Evolutionary conservation across 176 grass and related monocot genomes (phyloP), one percentile per base, ranked within the genome.

Genomic region (Dendrocalamus sinicus): DNA sequence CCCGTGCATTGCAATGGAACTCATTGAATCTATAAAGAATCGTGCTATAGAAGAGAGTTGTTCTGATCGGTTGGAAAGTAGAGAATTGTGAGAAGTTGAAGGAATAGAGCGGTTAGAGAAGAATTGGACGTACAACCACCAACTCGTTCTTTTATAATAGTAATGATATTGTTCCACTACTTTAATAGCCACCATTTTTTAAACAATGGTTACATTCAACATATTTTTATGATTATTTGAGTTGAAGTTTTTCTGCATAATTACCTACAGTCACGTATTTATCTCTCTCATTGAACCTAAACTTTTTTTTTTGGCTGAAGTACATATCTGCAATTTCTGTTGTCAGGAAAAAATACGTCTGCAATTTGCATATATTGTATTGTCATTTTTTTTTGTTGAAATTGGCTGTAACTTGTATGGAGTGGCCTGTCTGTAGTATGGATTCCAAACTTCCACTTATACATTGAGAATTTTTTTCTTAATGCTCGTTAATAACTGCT

Each of bases 301-400:
- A 65, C 10, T 32, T 48, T 11, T 11, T 11, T 11, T 23, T 44
- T 24, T 47, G 15, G 24, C 54, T 60, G 40, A 43, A 71, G 37
- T 72, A 20, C 9, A 57, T 86, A 72, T 32, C 67, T 51, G 55
- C 14, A 86, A n/a, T 79, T 78, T 62, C n/a, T 78, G 41, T 63
- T 78, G 4, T 54, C 1, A 1, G 32, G 17, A 59, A 39, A 76
- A 76, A 15, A 58, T 39, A 58, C 6, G 0, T 76, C 32, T 41
- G 52, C 52, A 40, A n/a, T 76, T 76, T 75, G 72, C 50, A 53
- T 75, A 75, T 75, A 77, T 77, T 32, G 8, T n/a, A 2, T 59
- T 10, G 3, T 9, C 7, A 2, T n/a, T 58, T 58, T 58, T 58
- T 54, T 54, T 0, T 0, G 20, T 58, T 59, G 59, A 61, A 61